Percentiles rank a stretch among this genome's conserved stretches.
phyloP scores from a whole-genome alignment of 2,329 filamentous ascomycete species.

The Coniochaeta hoffmannii region DNA sequence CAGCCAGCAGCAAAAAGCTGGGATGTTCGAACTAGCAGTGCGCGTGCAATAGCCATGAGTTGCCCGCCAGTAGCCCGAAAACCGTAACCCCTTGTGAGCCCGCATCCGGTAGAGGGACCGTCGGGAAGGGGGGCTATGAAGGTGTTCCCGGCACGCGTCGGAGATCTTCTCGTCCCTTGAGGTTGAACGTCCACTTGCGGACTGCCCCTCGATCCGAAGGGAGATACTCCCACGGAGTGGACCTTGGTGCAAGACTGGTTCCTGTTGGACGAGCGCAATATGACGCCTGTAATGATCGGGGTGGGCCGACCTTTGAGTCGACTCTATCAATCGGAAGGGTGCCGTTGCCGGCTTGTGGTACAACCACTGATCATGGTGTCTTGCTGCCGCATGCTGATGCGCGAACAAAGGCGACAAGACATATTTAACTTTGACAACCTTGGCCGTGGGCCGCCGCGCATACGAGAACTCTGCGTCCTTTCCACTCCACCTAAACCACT shows the following conservation, averaged over 20 bases:
- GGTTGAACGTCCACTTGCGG: not conserved
- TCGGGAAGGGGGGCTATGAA: slow-evolving; percentile 50
- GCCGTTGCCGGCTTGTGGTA: slow-evolving; percentile 31
- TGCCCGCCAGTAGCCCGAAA: slow-evolving; percentile 70
- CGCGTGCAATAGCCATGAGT: slow-evolving; percentile 64
- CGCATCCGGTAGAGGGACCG: slow-evolving; percentile 56
- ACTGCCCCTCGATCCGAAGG: slow-evolving; percentile 30
- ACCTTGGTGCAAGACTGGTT: slow-evolving; percentile 24
- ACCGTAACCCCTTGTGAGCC: slow-evolving; percentile 58
- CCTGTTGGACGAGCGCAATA: slow-evolving; percentile 37
- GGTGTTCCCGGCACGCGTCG: slow-evolving; percentile 43
- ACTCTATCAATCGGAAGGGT: slow-evolving; percentile 28
- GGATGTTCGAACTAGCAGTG: slow-evolving; percentile 60
- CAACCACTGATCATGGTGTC: slow-evolving; percentile 51
- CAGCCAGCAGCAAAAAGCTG: slow-evolving; percentile 62
- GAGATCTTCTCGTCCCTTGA: slow-evolving; percentile 22
- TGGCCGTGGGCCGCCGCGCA: slow-evolving; percentile 34
- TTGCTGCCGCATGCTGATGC: slow-evolving; percentile 49
- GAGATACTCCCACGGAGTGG: slow-evolving; percentile 50
- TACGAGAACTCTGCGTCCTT: slow-evolving; percentile 57
- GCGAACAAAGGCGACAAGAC: slow-evolving; percentile 43
- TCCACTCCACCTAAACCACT: slow-evolving; percentile 40
- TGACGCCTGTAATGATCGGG: slow-evolving; percentile 36
- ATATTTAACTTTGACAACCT: slow-evolving; percentile 33
- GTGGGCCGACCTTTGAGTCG: slow-evolving; percentile 24